Percentiles rank a stretch among this genome's conserved stretches.
These are phyloP conservation scores for Fusarium robinianum DNA, from an alignment of 2,329 filamentous ascomycete genomes.

Conservation along the genomic window DNA sequence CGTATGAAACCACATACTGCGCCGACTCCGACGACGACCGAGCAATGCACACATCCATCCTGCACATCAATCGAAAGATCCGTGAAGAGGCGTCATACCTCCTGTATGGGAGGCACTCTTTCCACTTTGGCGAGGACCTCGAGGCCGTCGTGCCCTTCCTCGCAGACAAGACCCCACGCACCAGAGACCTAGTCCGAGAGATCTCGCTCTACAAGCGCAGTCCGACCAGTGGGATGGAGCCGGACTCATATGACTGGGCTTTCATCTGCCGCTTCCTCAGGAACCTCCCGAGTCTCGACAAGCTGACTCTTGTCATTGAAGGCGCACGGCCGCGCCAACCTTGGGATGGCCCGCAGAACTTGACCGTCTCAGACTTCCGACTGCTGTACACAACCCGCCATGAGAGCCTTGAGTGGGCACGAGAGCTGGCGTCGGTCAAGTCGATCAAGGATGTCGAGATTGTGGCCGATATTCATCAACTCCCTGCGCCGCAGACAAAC, in stretches of 20 bases:
- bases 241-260: slow-evolving; percentile 56
- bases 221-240: slow-evolving; percentile 46
- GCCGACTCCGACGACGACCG: slow-evolving; percentile 25
- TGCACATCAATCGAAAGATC: slow-evolving; percentile 53
- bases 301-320: slow-evolving; percentile 57
- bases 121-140: slow-evolving; percentile 63
- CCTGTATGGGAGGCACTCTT: slow-evolving; percentile 60
- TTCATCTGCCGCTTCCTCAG: slow-evolving; percentile 55
- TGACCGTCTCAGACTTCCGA: slow-evolving; percentile 52
- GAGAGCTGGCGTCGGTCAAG: slow-evolving; percentile 56
- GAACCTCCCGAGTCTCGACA: slow-evolving; percentile 45
- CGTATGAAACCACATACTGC: slow-evolving; percentile 59
- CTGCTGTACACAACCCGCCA: slow-evolving; percentile 50
- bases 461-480: slow-evolving; percentile 56
- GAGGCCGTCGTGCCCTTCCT: slow-evolving; percentile 66
- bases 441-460: slow-evolving; percentile 57
- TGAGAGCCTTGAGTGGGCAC: slow-evolving; percentile 61
- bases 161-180: slow-evolving; percentile 55
- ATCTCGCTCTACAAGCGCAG: slow-evolving; percentile 60
- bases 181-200: slow-evolving; percentile 52
- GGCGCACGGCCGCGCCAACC: slow-evolving; percentile 56
- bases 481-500: slow-evolving; percentile 56
- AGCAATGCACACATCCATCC: slow-evolving; percentile 49
- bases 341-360: slow-evolving; percentile 55
- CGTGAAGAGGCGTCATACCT: slow-evolving; percentile 60